Base-by-base conservation (phyloP, 768 basidiomycete species). In the Pleurotus djamor region DNA sequence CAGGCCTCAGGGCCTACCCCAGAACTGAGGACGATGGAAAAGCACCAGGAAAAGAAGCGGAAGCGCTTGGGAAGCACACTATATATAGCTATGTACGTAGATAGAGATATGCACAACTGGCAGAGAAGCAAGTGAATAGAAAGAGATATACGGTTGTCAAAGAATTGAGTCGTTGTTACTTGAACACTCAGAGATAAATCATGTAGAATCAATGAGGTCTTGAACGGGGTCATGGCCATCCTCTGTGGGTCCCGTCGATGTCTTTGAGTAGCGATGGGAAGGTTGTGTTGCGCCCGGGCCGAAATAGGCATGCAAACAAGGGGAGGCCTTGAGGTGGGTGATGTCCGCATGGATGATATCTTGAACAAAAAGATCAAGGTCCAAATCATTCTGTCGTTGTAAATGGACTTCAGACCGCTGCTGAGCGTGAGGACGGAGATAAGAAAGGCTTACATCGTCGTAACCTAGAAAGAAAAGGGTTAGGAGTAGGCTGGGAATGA, bases 301-400 rank as follows among this genome's bases (percentile, higher is more conserved):
- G 33, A 81, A 67, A 59, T 77, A 80, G 0, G 76, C 79, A 66
- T 87, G 84, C 55, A 78, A 67, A 64, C 79, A 81, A 6, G 80
- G 78, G n/a, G 80, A 78, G 7, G 65, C 63, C 65, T 80, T 82
- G 49, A 87, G 75, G 28, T 79, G 79, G 61, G 79, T 78, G 47
- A 88, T 77, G 64, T 88, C 85, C n/a, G 73, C 69, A 50, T 78
- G 79, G 49, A 88, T 74, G 61, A 88, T 79, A 21, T 79, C 77
- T 21, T 73, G 75, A 67, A 83, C 86, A 74, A 87, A 86, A 49
- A 86, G 69, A 68, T 88, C 87, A 17, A 88, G 76, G 63, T 88
- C 86, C 35, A 88, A 78, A 63, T 88, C 87, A 64, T 87, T 86
- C 83, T 86, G 64, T n/a, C n/a, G n/a, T n/a, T n/a, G n/a, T n/a